A percentile compares a stretch with the other conserved stretches of the same genome.
These are phyloP conservation scores for Maudiozyma serrabonitensis DNA, from an alignment of 805 yeast species.

Conservation along the genomic window DNA sequence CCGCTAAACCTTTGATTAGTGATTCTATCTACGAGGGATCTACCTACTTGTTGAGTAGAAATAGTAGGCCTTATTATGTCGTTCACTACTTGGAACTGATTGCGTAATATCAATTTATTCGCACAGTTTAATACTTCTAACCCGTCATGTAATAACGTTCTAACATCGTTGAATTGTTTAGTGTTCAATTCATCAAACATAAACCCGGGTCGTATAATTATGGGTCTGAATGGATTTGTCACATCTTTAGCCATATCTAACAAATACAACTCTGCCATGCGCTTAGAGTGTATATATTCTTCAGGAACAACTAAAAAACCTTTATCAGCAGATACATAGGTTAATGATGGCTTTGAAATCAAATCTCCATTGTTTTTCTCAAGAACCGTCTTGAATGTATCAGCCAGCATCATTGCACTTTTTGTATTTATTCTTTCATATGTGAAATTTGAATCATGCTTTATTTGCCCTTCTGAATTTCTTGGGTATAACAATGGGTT, in stretches of 20 bases:
- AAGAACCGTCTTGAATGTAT: constrained; percentile 33
- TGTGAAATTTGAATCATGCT: constrained; percentile 25
- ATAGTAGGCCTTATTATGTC: constrained; percentile 50
- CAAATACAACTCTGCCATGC: constrained; percentile 63
- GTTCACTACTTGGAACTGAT: constrained; percentile 34
- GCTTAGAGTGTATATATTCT: constrained; percentile 65
- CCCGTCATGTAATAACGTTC: constrained; percentile 30
- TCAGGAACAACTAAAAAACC: constrained; percentile 58
- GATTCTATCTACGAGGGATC: constrained; percentile 45
- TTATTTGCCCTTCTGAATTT: not conserved
- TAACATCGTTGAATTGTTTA: constrained; percentile 20
- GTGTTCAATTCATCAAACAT: constrained; percentile 50
- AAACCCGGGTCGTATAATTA: constrained; percentile 72
- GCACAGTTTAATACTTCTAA: constrained; percentile 37
- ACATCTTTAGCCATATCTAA: constrained; percentile 24
- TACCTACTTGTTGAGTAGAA: constrained; percentile 61
- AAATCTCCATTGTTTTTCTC: not conserved
- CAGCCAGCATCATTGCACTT: constrained; percentile 58
- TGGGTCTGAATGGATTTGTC: constrained; percentile 38
- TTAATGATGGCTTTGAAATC: constrained; percentile 37
- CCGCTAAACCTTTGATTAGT: constrained; percentile 44
- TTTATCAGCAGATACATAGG: constrained; percentile 73
- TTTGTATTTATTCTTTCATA: constrained; percentile 60
- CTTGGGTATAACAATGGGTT: constrained; percentile 39
- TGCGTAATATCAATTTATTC: constrained; percentile 34